Evolutionary conservation across 176 grass and related monocot genomes (phyloP).

Genomic region (Guadua angustifolia): DNA sequence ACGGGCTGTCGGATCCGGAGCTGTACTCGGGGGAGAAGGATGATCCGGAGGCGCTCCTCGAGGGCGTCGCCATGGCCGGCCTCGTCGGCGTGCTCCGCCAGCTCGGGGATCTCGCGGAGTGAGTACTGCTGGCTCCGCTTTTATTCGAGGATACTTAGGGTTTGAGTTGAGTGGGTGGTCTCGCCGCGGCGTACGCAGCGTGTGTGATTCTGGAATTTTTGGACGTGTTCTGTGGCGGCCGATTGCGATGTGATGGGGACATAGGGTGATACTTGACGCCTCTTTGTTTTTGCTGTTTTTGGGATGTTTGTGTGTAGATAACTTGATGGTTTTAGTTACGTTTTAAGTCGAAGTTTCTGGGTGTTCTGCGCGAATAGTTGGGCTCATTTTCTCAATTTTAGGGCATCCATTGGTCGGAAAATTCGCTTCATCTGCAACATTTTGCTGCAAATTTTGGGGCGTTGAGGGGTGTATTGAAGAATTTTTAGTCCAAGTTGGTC

Average conservation of each 20-base stretch:
- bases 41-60: conserved; percentile 93
- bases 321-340: not conserved
- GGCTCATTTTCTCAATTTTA: not conserved
- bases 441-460: not conserved
- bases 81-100: conserved; percentile 90
- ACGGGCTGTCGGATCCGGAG: conserved; percentile 75
- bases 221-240: not conserved
- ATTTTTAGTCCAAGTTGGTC: conserved; percentile 6
- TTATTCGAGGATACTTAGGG: not conserved
- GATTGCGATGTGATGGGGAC: conserved; percentile 2
- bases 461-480: not conserved
- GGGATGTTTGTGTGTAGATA: not conserved
- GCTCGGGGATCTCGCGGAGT: conserved; percentile 97
- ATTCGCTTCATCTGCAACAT: not conserved
- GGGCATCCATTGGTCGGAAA: not conserved
- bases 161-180: not conserved
- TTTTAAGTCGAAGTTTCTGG: not conserved
- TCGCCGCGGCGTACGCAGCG: not conserved
- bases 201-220: not conserved
- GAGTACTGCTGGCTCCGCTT: conserved; percentile 37
- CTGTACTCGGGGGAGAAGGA: conserved; percentile 74
- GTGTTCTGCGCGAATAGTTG: not conserved
- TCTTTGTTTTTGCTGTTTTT: not conserved
- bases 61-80: conserved; percentile 94
- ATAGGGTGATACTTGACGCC: not conserved